Evolutionary conservation across 2,329 filamentous ascomycete genomes (phyloP).

Genomic region (Cladophialophora yegresii): DNA sequence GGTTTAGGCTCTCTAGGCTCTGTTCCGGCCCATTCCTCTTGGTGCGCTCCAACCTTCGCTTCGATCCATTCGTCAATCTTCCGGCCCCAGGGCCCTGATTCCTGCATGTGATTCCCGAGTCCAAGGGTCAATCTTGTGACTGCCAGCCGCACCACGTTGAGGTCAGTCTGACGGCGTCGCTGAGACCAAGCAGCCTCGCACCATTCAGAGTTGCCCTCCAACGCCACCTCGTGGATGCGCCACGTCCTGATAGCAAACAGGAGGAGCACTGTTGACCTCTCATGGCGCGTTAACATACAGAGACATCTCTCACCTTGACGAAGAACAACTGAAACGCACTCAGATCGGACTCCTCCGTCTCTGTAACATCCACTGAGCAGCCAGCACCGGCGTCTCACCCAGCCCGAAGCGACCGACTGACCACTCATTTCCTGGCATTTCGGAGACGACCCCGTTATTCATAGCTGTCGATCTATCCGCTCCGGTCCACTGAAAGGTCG

Average conservation of each 20-base stretch:
- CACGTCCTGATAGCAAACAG: neutral
- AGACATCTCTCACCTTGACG: neutral
- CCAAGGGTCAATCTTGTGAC: neutral
- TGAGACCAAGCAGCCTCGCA: constrained; percentile 7
- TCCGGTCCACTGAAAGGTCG: constrained; percentile 9
- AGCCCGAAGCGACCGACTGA: constrained; percentile 19
- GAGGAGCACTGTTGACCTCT: neutral
- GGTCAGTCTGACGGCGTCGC: neutral
- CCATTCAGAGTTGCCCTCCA: constrained; percentile 5
- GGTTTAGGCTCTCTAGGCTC: neutral
- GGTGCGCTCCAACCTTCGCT: constrained; percentile 9
- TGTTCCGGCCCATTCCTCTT: constrained; percentile 13
- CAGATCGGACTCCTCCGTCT: neutral
- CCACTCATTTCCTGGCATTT: constrained; percentile 12
- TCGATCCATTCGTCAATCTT: constrained; percentile 10
- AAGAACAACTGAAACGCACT: neutral
- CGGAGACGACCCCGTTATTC: constrained; percentile 7
- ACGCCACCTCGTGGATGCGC: constrained; percentile 6
- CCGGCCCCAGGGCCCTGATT: neutral
- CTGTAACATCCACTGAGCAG: neutral
- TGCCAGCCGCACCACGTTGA: neutral
- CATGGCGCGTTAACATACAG: neutral
- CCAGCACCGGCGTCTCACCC: constrained; percentile 19
- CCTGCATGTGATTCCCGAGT: neutral
- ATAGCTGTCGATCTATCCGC: constrained; percentile 26